These are phyloP conservation scores for Calonectria pseudoreteaudii DNA, from an alignment of 2,329 filamentous ascomycete species.

Conservation along the genomic window DNA sequence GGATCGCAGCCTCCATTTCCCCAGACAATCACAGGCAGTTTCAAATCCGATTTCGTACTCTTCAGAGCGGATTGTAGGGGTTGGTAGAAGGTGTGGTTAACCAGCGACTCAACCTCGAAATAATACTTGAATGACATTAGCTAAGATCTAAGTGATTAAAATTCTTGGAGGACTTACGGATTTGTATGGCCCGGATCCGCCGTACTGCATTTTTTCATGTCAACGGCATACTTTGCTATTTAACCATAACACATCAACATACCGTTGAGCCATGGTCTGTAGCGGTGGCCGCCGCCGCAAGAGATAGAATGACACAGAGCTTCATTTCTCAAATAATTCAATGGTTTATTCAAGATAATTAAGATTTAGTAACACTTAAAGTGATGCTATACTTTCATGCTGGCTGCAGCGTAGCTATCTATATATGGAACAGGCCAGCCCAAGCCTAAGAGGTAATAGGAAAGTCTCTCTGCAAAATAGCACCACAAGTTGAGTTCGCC, in stretches of 20 bases:
- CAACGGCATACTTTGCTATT: not conserved
- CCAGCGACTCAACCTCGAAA: not conserved
- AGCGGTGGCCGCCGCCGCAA: not conserved
- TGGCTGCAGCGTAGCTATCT: not conserved
- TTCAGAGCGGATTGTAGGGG: not conserved
- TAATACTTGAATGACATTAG: not conserved
- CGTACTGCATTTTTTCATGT: not conserved
- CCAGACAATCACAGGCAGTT: not conserved
- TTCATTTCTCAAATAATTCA: not conserved
- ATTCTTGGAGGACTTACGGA: not conserved
- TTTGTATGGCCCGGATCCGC: not conserved
- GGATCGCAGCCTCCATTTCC: constrained; percentile 1
- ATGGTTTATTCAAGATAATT: not conserved
- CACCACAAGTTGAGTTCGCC: not conserved
- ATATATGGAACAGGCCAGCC: not conserved
- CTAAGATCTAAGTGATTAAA: not conserved
- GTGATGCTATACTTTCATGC: not conserved
- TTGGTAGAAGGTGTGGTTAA: not conserved
- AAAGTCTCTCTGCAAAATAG: too few relatives aligned
- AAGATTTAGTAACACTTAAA: not conserved
- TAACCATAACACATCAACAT: not conserved
- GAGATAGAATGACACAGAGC: not conserved
- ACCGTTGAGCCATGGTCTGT: not conserved
- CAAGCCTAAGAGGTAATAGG: too few relatives aligned
- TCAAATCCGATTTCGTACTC: not conserved